phyloP scores from a whole-genome alignment of 2,329 filamentous ascomycete genomes.

The Pestalotiopsis sp. region DNA sequence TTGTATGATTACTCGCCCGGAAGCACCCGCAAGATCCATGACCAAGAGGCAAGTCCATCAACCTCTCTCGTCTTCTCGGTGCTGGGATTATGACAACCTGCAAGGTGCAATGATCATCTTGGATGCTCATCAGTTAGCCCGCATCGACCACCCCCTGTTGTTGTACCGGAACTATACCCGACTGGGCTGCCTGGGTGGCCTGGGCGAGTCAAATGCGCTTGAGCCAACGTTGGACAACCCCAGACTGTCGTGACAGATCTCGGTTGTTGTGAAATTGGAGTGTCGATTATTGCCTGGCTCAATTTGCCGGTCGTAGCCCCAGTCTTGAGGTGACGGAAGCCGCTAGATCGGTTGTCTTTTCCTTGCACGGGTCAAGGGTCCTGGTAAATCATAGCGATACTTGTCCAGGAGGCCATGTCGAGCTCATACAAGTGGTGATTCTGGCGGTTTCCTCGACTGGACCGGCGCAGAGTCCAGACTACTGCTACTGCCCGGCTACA shows the following conservation, averaged over 20 bases:
- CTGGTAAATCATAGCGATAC: neutral
- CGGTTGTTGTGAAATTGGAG: constrained; percentile 10
- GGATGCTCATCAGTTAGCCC: neutral
- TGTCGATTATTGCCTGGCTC: constrained; percentile 13
- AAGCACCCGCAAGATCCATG: neutral
- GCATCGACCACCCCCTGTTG: neutral
- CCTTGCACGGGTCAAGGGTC: neutral
- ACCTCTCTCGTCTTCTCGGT: neutral
- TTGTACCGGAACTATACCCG: constrained; percentile 1
- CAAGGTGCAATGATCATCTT: constrained; percentile 15
- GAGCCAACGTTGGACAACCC: constrained; percentile 1
- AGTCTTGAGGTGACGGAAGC: neutral
- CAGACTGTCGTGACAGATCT: constrained; percentile 11
- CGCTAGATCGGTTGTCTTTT: constrained; percentile 1
- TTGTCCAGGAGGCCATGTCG: neutral
- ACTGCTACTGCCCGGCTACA: neutral
- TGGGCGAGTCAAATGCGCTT: constrained; percentile 11
- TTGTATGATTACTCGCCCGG: neutral
- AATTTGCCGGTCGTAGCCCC: constrained; percentile 10
- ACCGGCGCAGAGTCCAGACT: neutral
- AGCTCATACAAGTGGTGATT: neutral
- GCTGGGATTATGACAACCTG: constrained; percentile 14
- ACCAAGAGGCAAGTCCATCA: neutral
- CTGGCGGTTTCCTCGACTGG: neutral
- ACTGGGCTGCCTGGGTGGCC: neutral